Evolutionary conservation across 1,284 basidiomycete species (phyloP).

Genomic region (Stygiomarasmius scandens): DNA sequence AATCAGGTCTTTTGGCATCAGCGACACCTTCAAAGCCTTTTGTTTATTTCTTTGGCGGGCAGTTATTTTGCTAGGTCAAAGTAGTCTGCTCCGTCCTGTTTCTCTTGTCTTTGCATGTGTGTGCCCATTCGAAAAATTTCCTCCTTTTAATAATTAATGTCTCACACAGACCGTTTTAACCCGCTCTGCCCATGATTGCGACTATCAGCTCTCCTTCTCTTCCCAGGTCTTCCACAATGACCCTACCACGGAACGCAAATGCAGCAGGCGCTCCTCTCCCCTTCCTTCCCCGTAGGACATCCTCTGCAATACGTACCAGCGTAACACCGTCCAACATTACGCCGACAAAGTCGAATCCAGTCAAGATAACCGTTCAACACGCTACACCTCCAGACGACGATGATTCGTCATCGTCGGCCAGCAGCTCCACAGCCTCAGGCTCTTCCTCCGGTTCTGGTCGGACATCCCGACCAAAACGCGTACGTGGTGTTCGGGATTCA

Average conservation of each 20-base stretch:
- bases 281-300: constrained; percentile 50
- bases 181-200: constrained; percentile 32
- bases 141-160: neutral
- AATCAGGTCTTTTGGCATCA: neutral
- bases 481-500: constrained; percentile 32
- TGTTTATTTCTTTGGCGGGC: neutral
- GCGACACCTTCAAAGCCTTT: neutral
- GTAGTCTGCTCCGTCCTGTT: neutral
- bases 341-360: constrained; percentile 20
- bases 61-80: neutral
- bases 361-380: constrained; percentile 35
- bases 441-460: constrained; percentile 27
- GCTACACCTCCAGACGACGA: constrained; percentile 33
- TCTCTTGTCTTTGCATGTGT: neutral
- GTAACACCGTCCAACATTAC: constrained; percentile 17
- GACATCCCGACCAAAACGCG: constrained; percentile 36
- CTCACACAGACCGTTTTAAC: neutral
- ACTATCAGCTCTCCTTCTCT: constrained; percentile 43
- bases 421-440: constrained; percentile 25
- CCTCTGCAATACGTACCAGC: constrained; percentile 23
- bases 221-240: constrained; percentile 33
- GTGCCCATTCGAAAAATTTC: neutral
- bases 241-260: constrained; percentile 50
- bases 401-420: constrained; percentile 32
- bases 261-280: constrained; percentile 57